Evolutionary conservation across 1,284 basidiomycete species (phyloP).

Genomic region (Pseudozyma flocculosa): DNA sequence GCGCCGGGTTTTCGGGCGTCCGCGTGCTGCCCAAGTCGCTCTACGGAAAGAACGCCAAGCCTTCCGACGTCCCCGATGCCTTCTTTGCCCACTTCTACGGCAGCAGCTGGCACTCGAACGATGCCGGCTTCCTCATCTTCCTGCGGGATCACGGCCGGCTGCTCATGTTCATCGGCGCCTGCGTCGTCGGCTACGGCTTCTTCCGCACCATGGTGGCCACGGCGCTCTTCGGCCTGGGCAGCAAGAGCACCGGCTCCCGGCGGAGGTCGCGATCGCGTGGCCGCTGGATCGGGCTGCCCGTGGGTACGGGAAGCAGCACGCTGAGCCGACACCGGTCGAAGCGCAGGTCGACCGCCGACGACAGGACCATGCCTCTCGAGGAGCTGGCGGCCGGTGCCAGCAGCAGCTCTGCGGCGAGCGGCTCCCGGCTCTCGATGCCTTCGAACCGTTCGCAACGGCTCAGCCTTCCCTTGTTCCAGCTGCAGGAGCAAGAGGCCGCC

Average conservation of each 20-base stretch:
- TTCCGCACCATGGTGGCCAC: slow-evolving; percentile 28
- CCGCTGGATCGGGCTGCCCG: slow-evolving; percentile 36
- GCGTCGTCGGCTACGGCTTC: slow-evolving; percentile 30
- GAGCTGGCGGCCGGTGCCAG: slow-evolving; percentile 10
- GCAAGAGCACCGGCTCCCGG: background rate
- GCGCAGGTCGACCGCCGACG: slow-evolving; percentile 16
- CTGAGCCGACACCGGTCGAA: slow-evolving; percentile 12
- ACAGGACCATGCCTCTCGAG: slow-evolving; percentile 15
- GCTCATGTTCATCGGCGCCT: slow-evolving; percentile 41
- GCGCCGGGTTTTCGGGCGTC: slow-evolving; percentile 63
- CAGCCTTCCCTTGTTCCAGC: slow-evolving; percentile 34
- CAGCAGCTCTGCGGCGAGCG: slow-evolving; percentile 19
- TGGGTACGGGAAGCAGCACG: slow-evolving; percentile 9
- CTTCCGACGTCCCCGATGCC: slow-evolving; percentile 78
- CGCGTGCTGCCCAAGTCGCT: slow-evolving; percentile 86
- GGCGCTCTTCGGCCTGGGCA: slow-evolving; percentile 10
- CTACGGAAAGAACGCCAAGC: slow-evolving; percentile 92
- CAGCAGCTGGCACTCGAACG: slow-evolving; percentile 74
- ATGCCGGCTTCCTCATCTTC: slow-evolving; percentile 58
- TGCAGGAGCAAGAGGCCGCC: slow-evolving; percentile 31
- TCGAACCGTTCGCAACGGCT: slow-evolving; percentile 24
- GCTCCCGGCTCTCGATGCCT: slow-evolving; percentile 18
- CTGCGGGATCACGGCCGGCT: slow-evolving; percentile 48
- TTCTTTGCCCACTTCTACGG: slow-evolving; percentile 90
- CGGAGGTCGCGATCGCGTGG: background rate